Evolutionary conservation across 208 protist genomes (phyloP), one percentile per base, ranked within the genome.

Genomic region (Tritrichomonas foetus): DNA sequence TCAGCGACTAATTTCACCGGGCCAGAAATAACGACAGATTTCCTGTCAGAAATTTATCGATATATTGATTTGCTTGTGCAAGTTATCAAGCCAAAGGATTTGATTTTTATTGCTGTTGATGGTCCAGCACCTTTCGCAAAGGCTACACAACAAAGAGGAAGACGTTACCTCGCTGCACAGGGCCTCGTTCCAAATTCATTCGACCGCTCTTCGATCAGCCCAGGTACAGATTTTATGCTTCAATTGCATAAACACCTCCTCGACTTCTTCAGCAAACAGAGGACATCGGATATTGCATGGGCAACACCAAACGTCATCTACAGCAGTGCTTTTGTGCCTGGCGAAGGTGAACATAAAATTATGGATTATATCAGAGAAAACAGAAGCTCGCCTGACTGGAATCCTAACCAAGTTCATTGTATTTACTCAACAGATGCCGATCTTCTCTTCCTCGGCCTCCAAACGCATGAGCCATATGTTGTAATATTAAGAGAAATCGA

Each of bases 281-380:
- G 14, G 0, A 57, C 0, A n/a, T 16, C 0, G 39, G 78, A 89
- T 57, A 8, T 3, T 53, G 20, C 20, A 8, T 99, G 98, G 98
- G 95, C 96, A 92, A 96, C 94, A 72, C 97, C 97, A 93, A 95
- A 97, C 72, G 96, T 99, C 69, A 93, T 95, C 57, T 96, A 95
- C 92, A 95, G 94, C 8, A 93, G 93, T 64, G 61, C 84, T 57
- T 93, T 74, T 41, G 96, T 97, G 74, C 98, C 98, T 20, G 99
- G 99, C 8, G 99, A 99, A 96, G 99, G 99, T 44, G 98, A 99
- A 96, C 99, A 99, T 96, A 99, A 99, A 96, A 99, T 99, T 94
- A 98, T 99, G 93, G 97, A 99, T 93, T 99, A 98, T 95, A 99
- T 99, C 93, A 97, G 99, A 69, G 94, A 96, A 53, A 96, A 97